Base-by-base conservation (phyloP, 805 yeast species). In the Wickerhamomyces silvicola region DNA sequence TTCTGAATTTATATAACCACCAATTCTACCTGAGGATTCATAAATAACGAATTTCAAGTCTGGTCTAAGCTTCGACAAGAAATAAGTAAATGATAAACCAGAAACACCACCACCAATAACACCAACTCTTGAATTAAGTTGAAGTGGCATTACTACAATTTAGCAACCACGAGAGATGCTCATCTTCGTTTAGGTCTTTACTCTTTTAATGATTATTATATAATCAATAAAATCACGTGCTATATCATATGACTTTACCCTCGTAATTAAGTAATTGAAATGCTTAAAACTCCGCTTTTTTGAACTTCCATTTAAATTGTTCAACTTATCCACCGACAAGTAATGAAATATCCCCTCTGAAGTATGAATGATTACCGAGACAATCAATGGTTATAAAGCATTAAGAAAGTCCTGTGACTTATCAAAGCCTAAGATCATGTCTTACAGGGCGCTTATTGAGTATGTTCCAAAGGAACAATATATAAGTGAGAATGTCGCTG, bases 71-170 rank as follows among this genome's bases (percentile, higher is more conserved):
- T 70, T 71, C 22, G 68, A 64, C 10, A 87, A 61, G 47, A 80
- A 82, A 46, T 79, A 81, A 1, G 81, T 73, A 49, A 72, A 82
- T 3, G 86, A 63, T 4, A 92, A 62, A 0, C 97, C 97, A 0
- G 95, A 81, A 2, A 90, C 72, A 1, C 98, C 98, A 1, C 83
- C 80, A 0, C 98, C 98, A 1, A 87, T 50, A 0, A 88, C 82
- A 1, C 82, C 87, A 2, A 87, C 77, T 14, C 56, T 55, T 1
- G 74, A 43, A 28, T 57, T 51, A 19, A 18, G n/a, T n/a, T n/a
- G n/a, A n/a, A n/a, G n/a, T n/a, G n/a, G n/a, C n/a, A n/a, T n/a
- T n/a, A n/a, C n/a, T n/a, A n/a, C n/a, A n/a, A n/a, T n/a, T n/a
- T n/a, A n/a, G 20, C 24, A 30, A 11, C 16, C 19, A 12, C 15